Base-by-base conservation (phyloP, 176 grass and related monocot genomes). In the Urochloa ruziziensis region DNA sequence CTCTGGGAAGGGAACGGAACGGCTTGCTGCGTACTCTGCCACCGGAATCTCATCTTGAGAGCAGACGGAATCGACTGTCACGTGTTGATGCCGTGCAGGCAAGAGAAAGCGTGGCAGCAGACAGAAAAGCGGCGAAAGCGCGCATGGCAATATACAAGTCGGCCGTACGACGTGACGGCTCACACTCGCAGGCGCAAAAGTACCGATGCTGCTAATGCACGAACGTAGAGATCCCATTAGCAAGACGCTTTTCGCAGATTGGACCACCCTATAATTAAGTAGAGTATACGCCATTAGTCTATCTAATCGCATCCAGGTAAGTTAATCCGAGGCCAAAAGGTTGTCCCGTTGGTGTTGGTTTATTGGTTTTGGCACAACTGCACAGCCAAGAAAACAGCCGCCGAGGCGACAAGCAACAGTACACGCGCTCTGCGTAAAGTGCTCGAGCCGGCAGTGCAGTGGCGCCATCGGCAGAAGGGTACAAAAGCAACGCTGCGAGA, bases 11-110 rank as follows among this genome's bases (percentile, higher is more conserved):
- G 76, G 76, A 42, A 27, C 17, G 32, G 56, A 42, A n/a, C n/a
- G n/a, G n/a, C n/a, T 30, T 73, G 44, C 29, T 71, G 58, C 7
- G 17, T n/a, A 3, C 23, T 79, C 11, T 15, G 2, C 28, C 6
- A 1, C 6, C 33, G 80, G 54, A 77, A 78, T 62, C 70, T 64
- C 70, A 56, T 72, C 64, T 71, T n/a, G n/a, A n/a, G n/a, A n/a
- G n/a, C n/a, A n/a, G 5, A 75, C 48, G 18, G 59, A 61, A 75
- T 74, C 69, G 5, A 24, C 62, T n/a, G 52, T 80, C 87, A 89
- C 82, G 51, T 75, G 61, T 44, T 63, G 56, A 63, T 43, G 23
- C 30, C 15, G 47, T 21, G 54, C 19, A 34, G 15, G 28, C 2
- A 4, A 0, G n/a, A 0, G 7, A 35, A 84, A 82, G 59, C n/a